Evolutionary conservation across 331 rosid species (phyloP).

Genomic region (Stylosanthes scabra): DNA sequence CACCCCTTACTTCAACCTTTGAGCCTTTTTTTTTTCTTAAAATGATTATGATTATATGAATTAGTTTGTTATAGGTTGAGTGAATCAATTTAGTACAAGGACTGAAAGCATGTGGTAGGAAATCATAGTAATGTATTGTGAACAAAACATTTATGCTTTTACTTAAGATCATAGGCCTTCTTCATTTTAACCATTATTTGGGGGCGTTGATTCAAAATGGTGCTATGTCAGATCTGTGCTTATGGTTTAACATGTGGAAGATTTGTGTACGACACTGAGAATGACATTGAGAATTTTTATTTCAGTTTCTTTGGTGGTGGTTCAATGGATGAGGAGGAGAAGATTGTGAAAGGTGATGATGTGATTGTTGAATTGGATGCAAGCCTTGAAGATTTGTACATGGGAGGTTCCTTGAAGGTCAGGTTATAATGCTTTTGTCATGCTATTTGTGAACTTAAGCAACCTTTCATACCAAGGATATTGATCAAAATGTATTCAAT

Average conservation of each 20-base stretch:
- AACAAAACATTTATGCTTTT: constrained; percentile 18
- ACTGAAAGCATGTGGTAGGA: neutral
- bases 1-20: too few relatives aligned
- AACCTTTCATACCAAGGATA: constrained; percentile 22
- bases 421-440: constrained; percentile 23
- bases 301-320: constrained; percentile 75
- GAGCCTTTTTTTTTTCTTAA: too few relatives aligned
- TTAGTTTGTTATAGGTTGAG: too few relatives aligned
- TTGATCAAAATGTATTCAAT: neutral
- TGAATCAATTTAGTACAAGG: neutral
- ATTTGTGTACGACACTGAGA: constrained; percentile 6
- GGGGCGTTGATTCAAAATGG: neutral
- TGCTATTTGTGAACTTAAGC: neutral
- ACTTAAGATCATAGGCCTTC: neutral
- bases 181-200: constrained; percentile 22
- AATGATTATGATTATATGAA: too few relatives aligned
- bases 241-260: neutral
- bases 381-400: constrained; percentile 79
- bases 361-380: constrained; percentile 85
- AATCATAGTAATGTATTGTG: neutral
- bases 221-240: constrained; percentile 25
- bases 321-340: constrained; percentile 77
- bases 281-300: too few relatives aligned
- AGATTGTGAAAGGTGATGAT: constrained; percentile 77
- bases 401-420: constrained; percentile 95